Evolutionary conservation across 2,329 filamentous ascomycete species (phyloP), one percentile per base, ranked within the genome.

Genomic region (Scedosporium boydii): DNA sequence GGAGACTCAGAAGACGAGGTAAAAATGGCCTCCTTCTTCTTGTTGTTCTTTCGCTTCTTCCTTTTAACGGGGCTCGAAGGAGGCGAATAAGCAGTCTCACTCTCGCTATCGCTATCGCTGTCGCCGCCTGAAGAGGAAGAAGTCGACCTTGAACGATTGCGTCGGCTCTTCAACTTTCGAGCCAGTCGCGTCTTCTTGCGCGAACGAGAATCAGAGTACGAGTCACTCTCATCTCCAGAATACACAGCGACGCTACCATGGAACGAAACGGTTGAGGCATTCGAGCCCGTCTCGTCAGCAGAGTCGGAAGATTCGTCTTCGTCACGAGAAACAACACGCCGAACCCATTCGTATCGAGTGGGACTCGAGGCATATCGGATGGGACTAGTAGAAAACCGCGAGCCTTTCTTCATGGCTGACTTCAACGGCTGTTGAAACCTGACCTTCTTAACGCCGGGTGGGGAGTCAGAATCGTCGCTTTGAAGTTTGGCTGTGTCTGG

Each of bases 391-490:
- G 34, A 48, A 42, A 66, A 60, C 23, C 65, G 62, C 16, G 66
- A 60, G 2, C 68, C 44, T 58, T 73, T 72, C 64, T 78, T 79
- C 63, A 76, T 58, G 3, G 74, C 74, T 3, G 77, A 73, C 66
- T 75, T 78, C 2, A 71, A 67, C 6, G 58, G 60, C 6, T 71
- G 66, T 14, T 75, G 67, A 62, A 81, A 81, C 16, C 76, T 76
- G 38, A 81, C 79, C 62, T 76, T 78, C 66, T 80, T 80, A 41
- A 18, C 21, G 26, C 59, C 14, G 3, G 34, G 69, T 58, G 27
- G 67, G 65, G 14, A 65, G 44, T n/a, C 58, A n/a, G 56, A 41
- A 41, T 38, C 56, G 56, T 18, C n/a, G 12, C 23, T 41, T 16
- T 23, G 27, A 26, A 26, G 38, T n/a, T 42, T 62, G 18, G 42